Conservation (phyloP, 2,329 filamentous ascomycete genomes). For the Paecilomyces sp. region DNA sequence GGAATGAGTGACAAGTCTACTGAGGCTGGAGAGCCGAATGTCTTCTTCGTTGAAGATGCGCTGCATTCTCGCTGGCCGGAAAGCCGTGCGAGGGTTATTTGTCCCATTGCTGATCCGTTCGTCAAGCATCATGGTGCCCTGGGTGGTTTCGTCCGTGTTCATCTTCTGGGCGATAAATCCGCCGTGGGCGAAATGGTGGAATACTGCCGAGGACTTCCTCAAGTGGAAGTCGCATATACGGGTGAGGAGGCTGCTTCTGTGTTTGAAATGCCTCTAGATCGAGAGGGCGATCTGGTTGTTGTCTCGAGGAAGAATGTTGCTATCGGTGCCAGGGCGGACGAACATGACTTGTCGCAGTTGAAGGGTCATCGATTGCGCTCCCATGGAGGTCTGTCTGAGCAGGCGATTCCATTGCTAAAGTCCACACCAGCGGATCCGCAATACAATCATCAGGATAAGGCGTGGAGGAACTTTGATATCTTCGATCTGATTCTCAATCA, state of each 20-base stretch:
- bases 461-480: neutral
- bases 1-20: slow-evolving; percentile 37
- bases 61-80: slow-evolving; percentile 23
- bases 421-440: slow-evolving; percentile 14
- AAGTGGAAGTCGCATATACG: neutral
- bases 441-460: neutral
- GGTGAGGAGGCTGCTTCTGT: slow-evolving; percentile 22
- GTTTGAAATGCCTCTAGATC: slow-evolving; percentile 32
- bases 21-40: slow-evolving; percentile 25
- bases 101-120: slow-evolving; percentile 38
- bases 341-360: neutral
- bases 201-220: slow-evolving; percentile 8
- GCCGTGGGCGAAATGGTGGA: slow-evolving; percentile 20
- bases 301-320: slow-evolving; percentile 28
- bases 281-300: slow-evolving; percentile 35
- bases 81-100: slow-evolving; percentile 30
- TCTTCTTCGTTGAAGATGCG: slow-evolving; percentile 33
- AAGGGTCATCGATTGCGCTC: slow-evolving; percentile 24
- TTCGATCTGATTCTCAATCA: neutral
- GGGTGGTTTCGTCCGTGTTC: slow-evolving; percentile 35
- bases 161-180: slow-evolving; percentile 16
- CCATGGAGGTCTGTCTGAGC: slow-evolving; percentile 35
- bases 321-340: slow-evolving; percentile 20
- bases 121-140: slow-evolving; percentile 37
- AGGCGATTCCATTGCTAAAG: slow-evolving; percentile 29